Base-by-base conservation (phyloP, 2,329 filamentous ascomycete species). In the Colletotrichum endophyticum region DNA sequence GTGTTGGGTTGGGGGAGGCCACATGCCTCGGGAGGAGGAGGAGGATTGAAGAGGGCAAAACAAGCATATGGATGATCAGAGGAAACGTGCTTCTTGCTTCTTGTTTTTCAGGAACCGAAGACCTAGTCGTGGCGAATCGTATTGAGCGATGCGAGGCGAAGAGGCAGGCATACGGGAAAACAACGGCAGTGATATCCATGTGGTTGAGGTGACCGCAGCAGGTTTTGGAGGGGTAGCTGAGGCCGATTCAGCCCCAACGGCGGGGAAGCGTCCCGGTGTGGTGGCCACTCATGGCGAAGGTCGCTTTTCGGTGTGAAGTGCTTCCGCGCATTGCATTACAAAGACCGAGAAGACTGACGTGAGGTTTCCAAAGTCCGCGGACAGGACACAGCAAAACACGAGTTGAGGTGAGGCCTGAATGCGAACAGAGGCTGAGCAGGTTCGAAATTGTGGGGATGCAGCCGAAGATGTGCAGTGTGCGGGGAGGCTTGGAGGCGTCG, bases 171-270 rank as follows among this genome's bases (percentile, higher is more conserved):
- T 53, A 4, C n/a, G 39, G 53, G n/a, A 63, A 53, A n/a, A 9
- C 19, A 15, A 66, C 11, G 49, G 16, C 12, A 19, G 28, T 22
- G 16, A n/a, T 32, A 16, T 25, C n/a, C 30, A 64, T 39, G 62
- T 34, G 62, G 8, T 53, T n/a, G 56, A 61, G 16, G 11, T 27
- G 62, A 25, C 64, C 74, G 70, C 64, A 76, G 71, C 70, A 76
- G 70, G 71, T 73, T 66, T 76, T 64, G 15, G 44, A 57, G 32
- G 30, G 34, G 61, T 15, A 34, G 44, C 53, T 62, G 70, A 70
- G 59, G 74, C 70, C 64, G 64, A 76, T 74, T 76, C 70, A 76
- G 74, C 74, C 74, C 66, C 74, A 66, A 69, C 49, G 64, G 73
- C 44, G 64, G 64, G 74, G 44, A 27, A 32, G 19, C 19, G 13